phyloP scores from a whole-genome alignment of 2,329 filamentous ascomycete species.

The Hysterium pulicare region DNA sequence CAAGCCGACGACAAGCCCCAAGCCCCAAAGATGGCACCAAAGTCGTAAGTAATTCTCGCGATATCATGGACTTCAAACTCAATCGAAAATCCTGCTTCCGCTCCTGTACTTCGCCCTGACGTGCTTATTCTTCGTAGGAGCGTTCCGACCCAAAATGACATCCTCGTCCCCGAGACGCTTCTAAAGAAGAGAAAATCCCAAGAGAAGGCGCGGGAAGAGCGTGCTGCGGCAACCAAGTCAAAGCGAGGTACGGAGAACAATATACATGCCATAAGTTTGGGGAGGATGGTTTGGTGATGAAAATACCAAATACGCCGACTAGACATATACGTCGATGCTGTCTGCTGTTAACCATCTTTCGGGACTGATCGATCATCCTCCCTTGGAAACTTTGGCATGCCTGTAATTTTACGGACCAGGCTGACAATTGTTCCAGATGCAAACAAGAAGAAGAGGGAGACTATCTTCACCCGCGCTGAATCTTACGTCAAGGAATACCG shows the following conservation, averaged over 20 bases:
- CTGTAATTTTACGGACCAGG: conserved; percentile 24
- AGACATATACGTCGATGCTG: conserved; percentile 91
- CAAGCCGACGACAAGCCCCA: too few species aligned
- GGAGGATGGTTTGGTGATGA: conserved; percentile 67
- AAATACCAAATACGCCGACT: conserved; percentile 80
- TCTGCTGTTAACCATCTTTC: conserved; percentile 99
- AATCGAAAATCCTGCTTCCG: conserved; percentile 88
- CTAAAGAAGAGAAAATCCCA: conserved; percentile 99
- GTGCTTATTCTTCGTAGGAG: conserved; percentile 56
- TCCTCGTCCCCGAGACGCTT: conserved; percentile 98
- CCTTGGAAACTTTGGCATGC: conserved; percentile 27
- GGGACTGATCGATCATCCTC: conserved; percentile 70
- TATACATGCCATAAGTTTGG: conserved; percentile 14
- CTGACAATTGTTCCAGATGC: conserved; percentile 57
- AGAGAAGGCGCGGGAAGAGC: conserved; percentile 97
- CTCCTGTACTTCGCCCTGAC: conserved; percentile 89
- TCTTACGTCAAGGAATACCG: conserved; percentile 99
- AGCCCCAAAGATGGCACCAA: conserved; percentile 43
- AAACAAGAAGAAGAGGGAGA: conserved; percentile 97
- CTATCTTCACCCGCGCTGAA: conserved; percentile 99
- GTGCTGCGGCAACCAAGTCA: conserved; percentile 74
- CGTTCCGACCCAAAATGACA: conserved; percentile 90
- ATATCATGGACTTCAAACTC: conserved; percentile 75
- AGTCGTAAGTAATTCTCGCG: conserved; percentile 54
- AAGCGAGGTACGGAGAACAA: conserved; percentile 72